Percentiles rank a stretch among this genome's conserved stretches.
Evolutionary conservation across 495 filamentous ascomycete species (phyloP).

Genomic region (Wilcoxina mikolae): DNA sequence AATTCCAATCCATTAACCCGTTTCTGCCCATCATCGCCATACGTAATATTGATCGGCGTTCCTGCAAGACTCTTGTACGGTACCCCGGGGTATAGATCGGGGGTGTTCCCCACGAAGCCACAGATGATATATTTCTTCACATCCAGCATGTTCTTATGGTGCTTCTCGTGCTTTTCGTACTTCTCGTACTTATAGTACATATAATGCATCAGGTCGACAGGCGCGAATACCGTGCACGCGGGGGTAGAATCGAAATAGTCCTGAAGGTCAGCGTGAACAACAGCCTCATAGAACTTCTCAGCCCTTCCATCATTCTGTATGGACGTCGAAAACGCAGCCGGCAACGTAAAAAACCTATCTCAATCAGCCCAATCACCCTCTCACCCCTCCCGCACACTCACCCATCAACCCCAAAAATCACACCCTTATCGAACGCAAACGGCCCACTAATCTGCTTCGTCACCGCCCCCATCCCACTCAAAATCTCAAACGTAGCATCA

Average conservation of each 20-base stretch:
- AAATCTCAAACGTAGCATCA: no score
- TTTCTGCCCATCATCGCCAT: neutral
- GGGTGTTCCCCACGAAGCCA: neutral
- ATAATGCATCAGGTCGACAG: neutral
- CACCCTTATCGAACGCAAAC: neutral
- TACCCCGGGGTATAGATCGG: neutral
- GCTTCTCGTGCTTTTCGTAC: no score
- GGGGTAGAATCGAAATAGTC: neutral
- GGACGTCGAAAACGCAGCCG: neutral
- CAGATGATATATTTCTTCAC: neutral
- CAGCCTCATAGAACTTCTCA: neutral
- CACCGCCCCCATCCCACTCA: neutral
- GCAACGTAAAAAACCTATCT: neutral
- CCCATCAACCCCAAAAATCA: neutral
- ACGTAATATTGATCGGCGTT: neutral
- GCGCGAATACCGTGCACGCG: neutral
- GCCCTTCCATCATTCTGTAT: neutral
- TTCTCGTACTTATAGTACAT: no score
- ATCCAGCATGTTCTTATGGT: neutral
- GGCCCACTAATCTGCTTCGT: neutral
- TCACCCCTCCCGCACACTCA: no score
- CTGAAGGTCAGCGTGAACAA: neutral
- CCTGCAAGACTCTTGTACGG: no score
- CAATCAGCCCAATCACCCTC: neutral
- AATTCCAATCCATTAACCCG: neutral